These are phyloP conservation scores for Colletotrichum neosansevieriae DNA, from an alignment of 2,329 filamentous ascomycete species.

Conservation along the genomic window DNA sequence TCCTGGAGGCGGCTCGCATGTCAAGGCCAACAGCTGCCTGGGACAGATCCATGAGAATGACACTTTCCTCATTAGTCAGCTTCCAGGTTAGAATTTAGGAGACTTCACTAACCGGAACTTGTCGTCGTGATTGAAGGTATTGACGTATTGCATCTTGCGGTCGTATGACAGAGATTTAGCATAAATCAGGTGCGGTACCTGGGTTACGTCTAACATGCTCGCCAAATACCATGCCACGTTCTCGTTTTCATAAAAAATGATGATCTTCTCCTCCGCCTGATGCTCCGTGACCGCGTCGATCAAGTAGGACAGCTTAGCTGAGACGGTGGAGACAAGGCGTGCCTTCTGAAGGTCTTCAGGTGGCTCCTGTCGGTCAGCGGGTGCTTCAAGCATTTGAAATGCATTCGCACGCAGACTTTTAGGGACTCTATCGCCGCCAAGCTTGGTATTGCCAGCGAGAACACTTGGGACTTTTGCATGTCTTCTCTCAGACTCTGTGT, in stretches of 20 bases:
- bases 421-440: conserved; percentile 52
- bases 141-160: conserved; percentile 79
- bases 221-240: conserved; percentile 90
- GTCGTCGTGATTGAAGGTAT: conserved; percentile 78
- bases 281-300: conserved; percentile 78
- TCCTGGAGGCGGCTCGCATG: conserved; percentile 82
- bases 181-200: conserved; percentile 75
- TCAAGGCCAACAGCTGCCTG: conserved; percentile 92
- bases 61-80: conserved; percentile 55
- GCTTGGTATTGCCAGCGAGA: conserved; percentile 58
- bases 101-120: conserved; percentile 63
- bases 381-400: conserved; percentile 21
- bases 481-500: conserved; percentile 8
- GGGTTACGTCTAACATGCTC: conserved; percentile 80
- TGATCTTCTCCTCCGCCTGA: conserved; percentile 82
- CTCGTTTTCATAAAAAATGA: conserved; percentile 92
- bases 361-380: conserved; percentile 44
- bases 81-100: not conserved
- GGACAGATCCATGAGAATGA: conserved; percentile 90
- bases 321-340: conserved; percentile 81
- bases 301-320: conserved; percentile 88
- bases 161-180: conserved; percentile 71
- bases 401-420: conserved; percentile 50
- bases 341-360: conserved; percentile 68
- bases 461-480: conserved; percentile 6